Conservation (phyloP, 2,329 filamentous ascomycete genomes). For the Cladosporium sp. region DNA sequence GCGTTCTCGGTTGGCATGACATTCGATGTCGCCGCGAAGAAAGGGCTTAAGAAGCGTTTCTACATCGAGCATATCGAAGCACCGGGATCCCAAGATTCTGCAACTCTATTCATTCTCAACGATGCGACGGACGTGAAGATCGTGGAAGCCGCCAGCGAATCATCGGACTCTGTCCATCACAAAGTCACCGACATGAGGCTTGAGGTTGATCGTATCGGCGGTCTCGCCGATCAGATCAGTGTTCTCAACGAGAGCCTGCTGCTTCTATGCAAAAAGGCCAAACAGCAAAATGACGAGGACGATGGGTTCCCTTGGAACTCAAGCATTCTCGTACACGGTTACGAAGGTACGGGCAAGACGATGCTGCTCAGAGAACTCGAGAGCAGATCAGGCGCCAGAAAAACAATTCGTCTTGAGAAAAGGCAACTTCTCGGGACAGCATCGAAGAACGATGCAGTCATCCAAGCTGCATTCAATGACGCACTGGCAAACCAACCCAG, state of each 20-base stretch:
- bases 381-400: constrained; percentile 62
- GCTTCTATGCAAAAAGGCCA: constrained; percentile 21
- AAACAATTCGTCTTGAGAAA: constrained; percentile 58
- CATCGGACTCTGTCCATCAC: constrained; percentile 12
- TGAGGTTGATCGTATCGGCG: constrained; percentile 56
- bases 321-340: constrained; percentile 74
- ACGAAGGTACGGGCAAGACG: constrained; percentile 80
- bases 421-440: constrained; percentile 35
- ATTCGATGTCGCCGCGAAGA: constrained; percentile 60
- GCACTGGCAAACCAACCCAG: constrained; percentile 68
- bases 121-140: constrained; percentile 22
- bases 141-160: not conserved
- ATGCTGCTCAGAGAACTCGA: constrained; percentile 67
- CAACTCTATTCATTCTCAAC: constrained; percentile 19
- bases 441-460: constrained; percentile 44
- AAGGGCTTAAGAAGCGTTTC: constrained; percentile 59
- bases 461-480: constrained; percentile 66
- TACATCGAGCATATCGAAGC: constrained; percentile 53
- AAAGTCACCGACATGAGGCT: constrained; percentile 12
- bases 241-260: constrained; percentile 64
- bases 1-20: constrained; percentile 66
- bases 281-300: not conserved
- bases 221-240: constrained; percentile 60
- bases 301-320: constrained; percentile 12
- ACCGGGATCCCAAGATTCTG: constrained; percentile 15